Conservation (phyloP, 345 rosid species). For the Populus nigra region DNA sequence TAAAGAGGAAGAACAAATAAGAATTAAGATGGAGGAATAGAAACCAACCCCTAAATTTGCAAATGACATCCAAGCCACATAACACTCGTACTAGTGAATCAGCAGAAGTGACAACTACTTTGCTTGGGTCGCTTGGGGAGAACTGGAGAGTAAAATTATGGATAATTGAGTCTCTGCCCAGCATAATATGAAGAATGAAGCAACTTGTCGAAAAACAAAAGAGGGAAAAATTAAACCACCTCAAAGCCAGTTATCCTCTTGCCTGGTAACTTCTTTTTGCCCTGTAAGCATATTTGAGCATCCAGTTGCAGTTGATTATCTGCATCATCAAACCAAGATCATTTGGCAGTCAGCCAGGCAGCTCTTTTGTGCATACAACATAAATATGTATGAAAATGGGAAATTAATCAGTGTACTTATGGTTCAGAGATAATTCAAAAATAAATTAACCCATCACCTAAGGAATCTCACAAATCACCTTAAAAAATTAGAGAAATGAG, state of each 20-base stretch:
- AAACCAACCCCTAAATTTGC: slow-evolving; percentile 63
- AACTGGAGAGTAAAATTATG: slow-evolving; percentile 33
- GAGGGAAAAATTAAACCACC: slow-evolving; percentile 22
- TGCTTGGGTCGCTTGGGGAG: slow-evolving; percentile 59
- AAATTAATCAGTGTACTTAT: neutral
- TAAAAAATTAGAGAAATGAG: neutral
- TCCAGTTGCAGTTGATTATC: slow-evolving; percentile 52
- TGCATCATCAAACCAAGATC: slow-evolving; percentile 24
- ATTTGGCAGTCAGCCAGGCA: neutral
- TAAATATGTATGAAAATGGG: neutral
- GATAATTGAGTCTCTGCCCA: slow-evolving; percentile 10
- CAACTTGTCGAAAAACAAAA: neutral
- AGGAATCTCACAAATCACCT: neutral
- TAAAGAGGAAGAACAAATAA: neutral
- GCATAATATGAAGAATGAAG: neutral
- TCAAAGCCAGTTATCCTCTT: slow-evolving; percentile 75
- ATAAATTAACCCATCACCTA: neutral
- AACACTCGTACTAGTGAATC: slow-evolving; percentile 65
- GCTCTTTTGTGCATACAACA: neutral
- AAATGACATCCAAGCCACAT: slow-evolving; percentile 41
- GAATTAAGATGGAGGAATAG: neutral
- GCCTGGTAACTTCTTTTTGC: slow-evolving; percentile 64
- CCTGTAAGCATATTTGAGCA: slow-evolving; percentile 50
- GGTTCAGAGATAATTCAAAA: neutral
- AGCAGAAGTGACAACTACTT: slow-evolving; percentile 67